These are phyloP conservation scores for Gracilariopsis chorda DNA, from an alignment of 23 red algal genomes.

Conservation along the genomic window DNA sequence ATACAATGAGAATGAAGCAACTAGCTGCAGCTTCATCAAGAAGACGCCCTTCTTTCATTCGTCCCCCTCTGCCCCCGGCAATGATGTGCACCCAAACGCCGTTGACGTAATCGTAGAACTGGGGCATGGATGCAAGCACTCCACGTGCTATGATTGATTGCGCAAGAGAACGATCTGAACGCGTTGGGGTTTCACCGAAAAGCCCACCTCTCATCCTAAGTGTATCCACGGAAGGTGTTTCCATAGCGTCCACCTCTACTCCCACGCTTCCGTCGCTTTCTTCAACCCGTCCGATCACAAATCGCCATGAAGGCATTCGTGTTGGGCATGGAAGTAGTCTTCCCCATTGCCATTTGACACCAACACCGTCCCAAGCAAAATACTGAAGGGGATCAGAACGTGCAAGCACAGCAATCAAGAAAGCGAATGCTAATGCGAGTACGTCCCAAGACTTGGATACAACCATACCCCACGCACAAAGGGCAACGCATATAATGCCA, in stretches of 20 bases:
- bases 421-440: slow-evolving; percentile 11
- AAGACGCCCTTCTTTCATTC: neutral
- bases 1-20: slow-evolving; percentile 23
- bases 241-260: slow-evolving; percentile 23
- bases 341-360: slow-evolving; percentile 7
- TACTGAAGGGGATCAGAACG: slow-evolving; percentile 10
- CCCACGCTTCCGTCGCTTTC: slow-evolving; percentile 1
- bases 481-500: neutral
- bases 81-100: slow-evolving; percentile 22
- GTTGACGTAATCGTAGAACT: slow-evolving; percentile 25
- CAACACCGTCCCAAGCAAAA: slow-evolving; percentile 37
- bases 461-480: slow-evolving; percentile 42
- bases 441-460: slow-evolving; percentile 19
- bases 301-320: neutral
- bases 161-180: slow-evolving; percentile 6
- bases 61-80: neutral
- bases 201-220: neutral
- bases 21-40: slow-evolving; percentile 31
- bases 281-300: slow-evolving; percentile 23
- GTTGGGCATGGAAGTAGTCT: slow-evolving; percentile 19
- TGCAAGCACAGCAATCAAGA: slow-evolving; percentile 12
- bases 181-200: neutral
- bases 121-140: neutral
- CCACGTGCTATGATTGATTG: neutral
- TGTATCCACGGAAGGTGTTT: neutral